Evolutionary conservation across 352 stramenopile species (phyloP).

Genomic region (Salisapilia sapeloensis): DNA sequence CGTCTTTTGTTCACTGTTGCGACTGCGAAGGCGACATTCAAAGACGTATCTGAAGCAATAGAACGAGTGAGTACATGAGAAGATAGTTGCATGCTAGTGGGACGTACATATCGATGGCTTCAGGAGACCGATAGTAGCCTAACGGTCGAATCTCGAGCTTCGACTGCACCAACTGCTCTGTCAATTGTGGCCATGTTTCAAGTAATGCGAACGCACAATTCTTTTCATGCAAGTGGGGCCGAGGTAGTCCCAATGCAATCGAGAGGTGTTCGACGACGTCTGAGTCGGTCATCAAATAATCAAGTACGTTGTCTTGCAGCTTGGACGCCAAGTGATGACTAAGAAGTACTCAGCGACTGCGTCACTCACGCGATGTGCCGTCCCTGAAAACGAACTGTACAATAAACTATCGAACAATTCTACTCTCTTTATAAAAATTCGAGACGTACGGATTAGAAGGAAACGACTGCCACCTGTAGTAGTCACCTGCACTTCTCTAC

Average conservation of each 20-base stretch:
- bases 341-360: no score
- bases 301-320: no score
- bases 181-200: conserved; percentile 43
- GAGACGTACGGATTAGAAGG: no score
- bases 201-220: conserved; percentile 45
- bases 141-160: conserved; percentile 35
- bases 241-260: conserved; percentile 32
- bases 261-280: conserved; percentile 31
- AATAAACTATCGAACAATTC: no score
- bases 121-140: conserved; percentile 64
- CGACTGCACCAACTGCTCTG: conserved; percentile 22
- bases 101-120: conserved; percentile 68
- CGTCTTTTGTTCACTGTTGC: conserved; percentile 17
- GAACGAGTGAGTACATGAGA: not conserved
- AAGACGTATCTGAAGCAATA: conserved; percentile 46
- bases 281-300: no score
- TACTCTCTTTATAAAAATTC: no score
- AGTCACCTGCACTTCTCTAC: no score
- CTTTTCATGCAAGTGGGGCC: conserved; percentile 34
- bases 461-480: no score
- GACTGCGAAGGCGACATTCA: conserved; percentile 28
- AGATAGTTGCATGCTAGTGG: conserved; percentile 1
- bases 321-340: no score
- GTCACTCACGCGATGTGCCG: no score
- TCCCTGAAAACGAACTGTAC: no score